Percentiles rank a stretch among this genome's conserved stretches.
Evolutionary conservation across 257 asterid species (phyloP).

Genomic region (Penstemon barbatus): DNA sequence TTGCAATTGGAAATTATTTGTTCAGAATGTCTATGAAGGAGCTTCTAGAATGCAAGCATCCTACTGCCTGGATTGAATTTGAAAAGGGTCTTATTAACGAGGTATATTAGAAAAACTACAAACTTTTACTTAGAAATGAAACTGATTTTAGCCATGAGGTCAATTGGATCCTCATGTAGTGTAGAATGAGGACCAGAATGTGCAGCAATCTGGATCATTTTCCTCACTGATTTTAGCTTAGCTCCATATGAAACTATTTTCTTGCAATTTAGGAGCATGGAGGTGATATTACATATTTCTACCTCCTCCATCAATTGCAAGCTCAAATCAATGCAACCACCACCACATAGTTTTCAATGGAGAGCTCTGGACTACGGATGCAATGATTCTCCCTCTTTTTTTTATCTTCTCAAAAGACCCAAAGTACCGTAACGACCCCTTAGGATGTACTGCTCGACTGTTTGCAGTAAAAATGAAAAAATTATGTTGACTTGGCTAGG

Average conservation of each 20-base stretch:
- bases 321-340: too few species aligned
- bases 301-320: too few species aligned
- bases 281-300: background rate
- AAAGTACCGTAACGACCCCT: background rate
- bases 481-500: too few species aligned
- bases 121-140: conserved; percentile 4
- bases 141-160: conserved; percentile 13
- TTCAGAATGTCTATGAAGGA: conserved; percentile 90
- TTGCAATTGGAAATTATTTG: conserved; percentile 35
- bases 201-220: background rate
- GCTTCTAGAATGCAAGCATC: conserved; percentile 86
- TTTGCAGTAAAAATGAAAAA: background rate
- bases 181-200: background rate
- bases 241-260: background rate
- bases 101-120: conserved; percentile 44
- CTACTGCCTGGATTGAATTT: conserved; percentile 90
- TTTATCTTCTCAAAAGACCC: background rate
- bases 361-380: too few species aligned
- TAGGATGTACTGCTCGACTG: background rate
- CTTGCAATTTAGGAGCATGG: background rate
- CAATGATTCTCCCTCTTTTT: background rate
- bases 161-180: background rate
- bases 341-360: background rate
- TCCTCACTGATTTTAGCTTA: background rate
- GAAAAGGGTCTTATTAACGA: conserved; percentile 82